Evolutionary conservation across 768 basidiomycete species (phyloP).

Genomic region (button mushroom (Agaricus bisporus)): DNA sequence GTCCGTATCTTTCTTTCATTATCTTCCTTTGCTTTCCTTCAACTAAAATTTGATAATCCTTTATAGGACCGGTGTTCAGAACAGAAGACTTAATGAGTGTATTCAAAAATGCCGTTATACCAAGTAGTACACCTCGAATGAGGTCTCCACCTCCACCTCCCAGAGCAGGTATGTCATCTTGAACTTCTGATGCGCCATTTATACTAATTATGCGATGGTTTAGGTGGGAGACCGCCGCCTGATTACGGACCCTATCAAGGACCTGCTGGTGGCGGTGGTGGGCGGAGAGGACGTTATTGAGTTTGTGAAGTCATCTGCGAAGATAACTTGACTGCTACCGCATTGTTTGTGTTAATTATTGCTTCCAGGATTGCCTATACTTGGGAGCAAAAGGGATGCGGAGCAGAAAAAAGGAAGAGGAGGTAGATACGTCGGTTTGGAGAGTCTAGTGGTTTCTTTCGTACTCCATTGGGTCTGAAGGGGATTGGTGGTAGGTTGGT

Average conservation of each 20-base stretch:
- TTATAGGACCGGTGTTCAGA: conserved; percentile 79
- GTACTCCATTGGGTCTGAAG: too few species aligned
- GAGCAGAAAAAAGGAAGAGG: too few species aligned
- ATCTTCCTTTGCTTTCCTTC: conserved; percentile 1
- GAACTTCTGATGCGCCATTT: not conserved
- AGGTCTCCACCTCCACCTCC: conserved; percentile 58
- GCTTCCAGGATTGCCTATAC: not conserved
- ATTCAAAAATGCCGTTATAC: conserved; percentile 77
- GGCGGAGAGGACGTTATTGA: conserved; percentile 16
- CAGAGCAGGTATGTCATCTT: conserved; percentile 7
- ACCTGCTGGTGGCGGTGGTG: conserved; percentile 33
- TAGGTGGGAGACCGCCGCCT: conserved; percentile 71
- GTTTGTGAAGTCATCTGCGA: not conserved
- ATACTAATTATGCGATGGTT: conserved; percentile 3
- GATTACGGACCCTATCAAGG: conserved; percentile 86
- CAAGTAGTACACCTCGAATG: conserved; percentile 43
- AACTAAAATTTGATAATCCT: not conserved
- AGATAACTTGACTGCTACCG: not conserved
- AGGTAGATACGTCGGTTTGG: too few species aligned
- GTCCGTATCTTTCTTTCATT: conserved; percentile 35
- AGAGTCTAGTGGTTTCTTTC: too few species aligned
- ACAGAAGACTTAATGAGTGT: conserved; percentile 87
- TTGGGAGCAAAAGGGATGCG: not conserved
- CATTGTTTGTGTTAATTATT: not conserved
- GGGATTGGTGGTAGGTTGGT: too few species aligned